phyloP scores from a whole-genome alignment of 2,329 filamentous ascomycete species.

The Anisogramma anomala region DNA sequence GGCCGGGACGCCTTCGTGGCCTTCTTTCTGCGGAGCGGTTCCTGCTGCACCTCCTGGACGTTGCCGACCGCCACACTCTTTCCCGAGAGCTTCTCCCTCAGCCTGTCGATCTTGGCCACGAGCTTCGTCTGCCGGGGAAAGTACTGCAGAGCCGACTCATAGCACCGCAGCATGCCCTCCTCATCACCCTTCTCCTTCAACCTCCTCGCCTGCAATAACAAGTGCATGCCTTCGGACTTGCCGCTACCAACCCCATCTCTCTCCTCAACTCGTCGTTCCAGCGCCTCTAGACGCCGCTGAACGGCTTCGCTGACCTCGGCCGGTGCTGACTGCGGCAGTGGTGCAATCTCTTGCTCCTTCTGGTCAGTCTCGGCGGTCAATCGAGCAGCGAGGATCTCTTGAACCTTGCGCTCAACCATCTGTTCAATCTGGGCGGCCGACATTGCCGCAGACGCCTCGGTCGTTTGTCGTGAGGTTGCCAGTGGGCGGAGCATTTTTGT shows the following conservation, averaged over 20 bases:
- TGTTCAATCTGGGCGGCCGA: slow-evolving; percentile 73
- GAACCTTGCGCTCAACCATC: slow-evolving; percentile 83
- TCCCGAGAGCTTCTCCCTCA: slow-evolving; percentile 40
- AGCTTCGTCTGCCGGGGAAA: slow-evolving; percentile 80
- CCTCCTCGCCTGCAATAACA: slow-evolving; percentile 82
- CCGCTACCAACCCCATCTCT: slow-evolving; percentile 36
- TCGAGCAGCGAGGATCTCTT: slow-evolving; percentile 74
- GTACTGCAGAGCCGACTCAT: slow-evolving; percentile 69
- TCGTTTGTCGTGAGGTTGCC: slow-evolving; percentile 17
- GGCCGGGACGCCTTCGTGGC: slow-evolving; percentile 23
- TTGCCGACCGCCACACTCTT: slow-evolving; percentile 5
- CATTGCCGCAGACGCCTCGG: slow-evolving; percentile 33
- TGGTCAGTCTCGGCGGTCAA: slow-evolving; percentile 33
- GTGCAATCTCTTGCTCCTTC: slow-evolving; percentile 24
- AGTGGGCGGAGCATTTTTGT: slow-evolving; percentile 35
- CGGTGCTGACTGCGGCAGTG: slow-evolving; percentile 1
- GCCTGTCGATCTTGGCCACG: slow-evolving; percentile 53
- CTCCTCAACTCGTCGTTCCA: slow-evolving; percentile 76
- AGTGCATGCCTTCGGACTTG: slow-evolving; percentile 71
- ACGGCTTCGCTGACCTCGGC: slow-evolving; percentile 61
- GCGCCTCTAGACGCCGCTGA: slow-evolving; percentile 66
- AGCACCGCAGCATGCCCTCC: slow-evolving; percentile 67
- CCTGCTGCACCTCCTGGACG: background rate
- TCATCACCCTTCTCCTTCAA: slow-evolving; percentile 78
- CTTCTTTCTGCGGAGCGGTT: slow-evolving; percentile 16